Conservation (phyloP, 2,329 filamentous ascomycete genomes). For the Huntiella bhutanensis region DNA sequence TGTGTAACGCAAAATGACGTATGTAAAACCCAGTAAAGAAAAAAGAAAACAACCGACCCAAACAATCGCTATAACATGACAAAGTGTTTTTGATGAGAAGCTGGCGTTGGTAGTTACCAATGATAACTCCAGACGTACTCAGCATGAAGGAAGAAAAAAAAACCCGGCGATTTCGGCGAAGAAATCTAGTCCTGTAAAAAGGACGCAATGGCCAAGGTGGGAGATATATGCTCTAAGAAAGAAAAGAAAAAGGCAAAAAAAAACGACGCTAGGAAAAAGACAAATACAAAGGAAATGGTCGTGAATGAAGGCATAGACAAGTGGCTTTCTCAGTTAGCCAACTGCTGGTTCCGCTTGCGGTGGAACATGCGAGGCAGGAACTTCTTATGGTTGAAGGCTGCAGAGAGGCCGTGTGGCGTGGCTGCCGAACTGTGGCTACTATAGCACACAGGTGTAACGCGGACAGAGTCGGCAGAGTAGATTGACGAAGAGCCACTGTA, state of each 20-base stretch:
- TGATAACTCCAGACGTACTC: no score
- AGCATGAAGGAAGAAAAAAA: no score
- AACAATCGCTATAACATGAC: neutral
- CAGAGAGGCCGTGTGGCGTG: no score
- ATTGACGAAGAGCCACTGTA: slow-evolving; percentile 14
- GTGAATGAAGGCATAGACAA: neutral
- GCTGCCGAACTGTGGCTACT: no score
- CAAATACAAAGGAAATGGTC: slow-evolving; percentile 1
- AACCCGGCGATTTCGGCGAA: neutral
- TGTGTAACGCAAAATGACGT: no score
- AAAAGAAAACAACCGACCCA: neutral
- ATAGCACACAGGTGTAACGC: neutral
- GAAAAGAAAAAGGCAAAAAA: neutral
- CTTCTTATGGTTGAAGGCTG: no score
- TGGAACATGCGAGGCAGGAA: no score
- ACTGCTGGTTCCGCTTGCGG: no score
- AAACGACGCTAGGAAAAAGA: neutral
- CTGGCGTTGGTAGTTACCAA: no score
- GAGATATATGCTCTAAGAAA: neutral
- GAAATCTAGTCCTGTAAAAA: no score
- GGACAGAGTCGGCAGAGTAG: neutral
- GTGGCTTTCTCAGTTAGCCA: no score
- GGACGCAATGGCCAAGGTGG: no score
- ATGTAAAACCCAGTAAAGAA: neutral
- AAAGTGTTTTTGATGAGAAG: neutral